Evolutionary conservation across 805 yeast genomes (phyloP), one percentile per base, ranked within the genome.

Genomic region (Naumovozyma castellii): DNA sequence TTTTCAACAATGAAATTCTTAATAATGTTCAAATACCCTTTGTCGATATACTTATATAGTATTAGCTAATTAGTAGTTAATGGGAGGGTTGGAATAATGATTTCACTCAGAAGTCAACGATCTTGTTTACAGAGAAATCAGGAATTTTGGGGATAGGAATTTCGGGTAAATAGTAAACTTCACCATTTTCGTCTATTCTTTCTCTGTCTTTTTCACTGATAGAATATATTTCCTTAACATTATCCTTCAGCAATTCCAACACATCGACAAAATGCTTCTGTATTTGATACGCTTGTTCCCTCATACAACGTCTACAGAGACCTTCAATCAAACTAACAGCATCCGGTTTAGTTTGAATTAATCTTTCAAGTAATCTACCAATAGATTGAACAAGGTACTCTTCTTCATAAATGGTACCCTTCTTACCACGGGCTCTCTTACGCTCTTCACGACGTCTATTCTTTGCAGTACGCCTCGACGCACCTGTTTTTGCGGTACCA

Each of bases 401-500:
- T 59, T 92, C 98, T 61, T 92, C 99, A 55, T 92, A 92, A 16
- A 92, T 83, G 5, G 97, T 90, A 35, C 97, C 97, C 66, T 92
- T 92, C 68, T 94, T 86, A 44, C 99, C 99, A 52, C 95, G 77
- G 2, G 98, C 99, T 44, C 78, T 75, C 66, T 92, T 92, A 53
- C 98, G 76, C 57, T 90, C 98, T 62, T 90, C 97, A 49, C 98
- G 76, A 59, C 95, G 84, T 48, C 80, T 76, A 62, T 92, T 92
- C 65, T 92, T 92, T 5, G 94, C 75, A 0, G 98, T 88, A 54
- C 82, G 75, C 61, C 99, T 75, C 0, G 96, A 80, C 2, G 92
- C 97, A 20, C 97, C 97, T 0, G 98, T 92, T 56, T 84, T 83
- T 3, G 97, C 97, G 2, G 98, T 92, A 18, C 95, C 95, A 1